Evolutionary conservation across 768 basidiomycete species (phyloP), one percentile per base, ranked within the genome.

Genomic region (Panus rudis): DNA sequence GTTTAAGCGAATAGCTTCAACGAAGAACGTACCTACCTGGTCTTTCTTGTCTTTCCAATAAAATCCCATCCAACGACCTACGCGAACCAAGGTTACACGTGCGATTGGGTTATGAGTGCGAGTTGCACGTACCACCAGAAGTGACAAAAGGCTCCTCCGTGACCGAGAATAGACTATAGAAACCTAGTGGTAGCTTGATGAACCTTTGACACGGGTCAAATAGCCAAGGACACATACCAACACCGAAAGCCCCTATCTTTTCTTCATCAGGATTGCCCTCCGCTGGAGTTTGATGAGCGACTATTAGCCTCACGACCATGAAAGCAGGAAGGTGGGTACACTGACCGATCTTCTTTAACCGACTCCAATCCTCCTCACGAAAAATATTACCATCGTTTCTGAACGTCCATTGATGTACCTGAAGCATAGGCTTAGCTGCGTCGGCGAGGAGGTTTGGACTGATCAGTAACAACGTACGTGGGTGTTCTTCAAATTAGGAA

Each of bases 11-110:
- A 16, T 23, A 16, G 10, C 10, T 16, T 30, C 25, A 21, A 33
- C 21, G 37, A 30, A 11, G 4, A 40, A 17, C 20, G 27, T 16
- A 6, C 60, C 26, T 50, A 83, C 82, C 68, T 92, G 90, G 56
- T 92, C 90, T 54, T 86, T 89, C 53, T 84, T 85, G 55, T 87
- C 88, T 58, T 91, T 92, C 91, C 91, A 97, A 59, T 93, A 88
- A 60, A 96, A 97, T 0, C 81, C 84, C 92, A 94, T 94, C 79
- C 90, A 92, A 56, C 86, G 77, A 24, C 79, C 91, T 75, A 58
- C n/a, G n/a, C n/a, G 26, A 67, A 58, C 1, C 16, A 35, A 8
- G 33, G n/a, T 8, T 17, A 35, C 8, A 35, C 16, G n/a, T 64
- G 65, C 25, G 57, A 54, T 32, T 69, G 61, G 41, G 19, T 42